Conservation (phyloP, 139 green algal genomes). For the Micractinium conductrix region DNA sequence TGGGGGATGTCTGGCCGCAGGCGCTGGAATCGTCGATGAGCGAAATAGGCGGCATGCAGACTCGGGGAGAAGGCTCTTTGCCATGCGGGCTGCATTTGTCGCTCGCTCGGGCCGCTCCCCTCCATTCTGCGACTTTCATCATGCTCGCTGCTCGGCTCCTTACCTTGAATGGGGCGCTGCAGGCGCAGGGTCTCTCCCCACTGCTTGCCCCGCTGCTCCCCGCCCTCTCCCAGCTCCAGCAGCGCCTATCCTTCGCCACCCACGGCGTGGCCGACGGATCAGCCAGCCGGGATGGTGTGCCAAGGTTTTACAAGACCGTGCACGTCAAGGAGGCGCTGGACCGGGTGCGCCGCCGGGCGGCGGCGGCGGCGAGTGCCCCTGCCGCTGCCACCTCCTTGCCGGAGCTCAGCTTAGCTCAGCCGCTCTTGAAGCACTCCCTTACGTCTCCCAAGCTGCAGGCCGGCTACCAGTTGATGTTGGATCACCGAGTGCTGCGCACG, state of each 20-base stretch:
- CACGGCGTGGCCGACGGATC: slow-evolving; percentile 32
- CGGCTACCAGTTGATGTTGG: slow-evolving; percentile 70
- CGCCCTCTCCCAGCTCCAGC: too few relatives aligned
- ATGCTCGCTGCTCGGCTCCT: too few relatives aligned
- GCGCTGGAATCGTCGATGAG: too few relatives aligned
- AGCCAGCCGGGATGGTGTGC: background rate
- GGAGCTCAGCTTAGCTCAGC: background rate
- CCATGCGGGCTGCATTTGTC: too few relatives aligned
- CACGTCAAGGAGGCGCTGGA: slow-evolving; percentile 32
- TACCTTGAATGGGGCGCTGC: background rate
- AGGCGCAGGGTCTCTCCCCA: background rate
- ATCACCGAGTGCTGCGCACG: slow-evolving; percentile 72
- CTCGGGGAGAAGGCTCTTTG: too few relatives aligned
- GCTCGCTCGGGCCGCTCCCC: too few relatives aligned
- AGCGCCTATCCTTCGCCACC: slow-evolving; percentile 37
- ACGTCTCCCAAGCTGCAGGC: background rate
- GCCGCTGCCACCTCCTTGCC: background rate
- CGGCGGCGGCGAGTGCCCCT: background rate
- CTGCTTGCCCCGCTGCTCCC: slow-evolving; percentile 6
- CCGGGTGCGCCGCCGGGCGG: background rate
- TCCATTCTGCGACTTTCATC: too few relatives aligned
- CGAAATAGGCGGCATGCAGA: too few relatives aligned
- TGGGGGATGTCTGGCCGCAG: too few relatives aligned
- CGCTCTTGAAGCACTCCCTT: background rate
- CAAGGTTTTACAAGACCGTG: slow-evolving; percentile 46